These are phyloP conservation scores for Eleusine coracana DNA, from an alignment of 176 grass and related monocot genomes.

Conservation along the genomic window DNA sequence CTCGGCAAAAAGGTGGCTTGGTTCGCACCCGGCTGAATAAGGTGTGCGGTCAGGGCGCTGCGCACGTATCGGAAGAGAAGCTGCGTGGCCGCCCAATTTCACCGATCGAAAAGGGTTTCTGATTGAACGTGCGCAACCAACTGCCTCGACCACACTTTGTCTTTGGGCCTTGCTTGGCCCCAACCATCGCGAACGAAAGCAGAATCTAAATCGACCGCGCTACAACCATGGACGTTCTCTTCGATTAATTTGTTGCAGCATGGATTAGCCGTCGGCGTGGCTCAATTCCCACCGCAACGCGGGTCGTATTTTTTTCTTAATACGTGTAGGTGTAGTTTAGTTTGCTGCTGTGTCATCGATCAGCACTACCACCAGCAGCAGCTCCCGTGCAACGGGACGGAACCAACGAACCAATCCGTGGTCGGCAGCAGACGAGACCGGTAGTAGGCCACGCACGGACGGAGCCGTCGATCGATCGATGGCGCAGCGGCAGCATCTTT, in stretches of 20 bases:
- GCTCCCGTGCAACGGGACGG: background rate
- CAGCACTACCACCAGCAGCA: background rate
- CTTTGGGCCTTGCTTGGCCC: background rate
- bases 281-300: background rate
- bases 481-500: background rate
- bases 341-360: background rate
- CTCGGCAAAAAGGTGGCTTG: background rate
- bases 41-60: background rate
- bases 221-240: background rate
- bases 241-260: background rate
- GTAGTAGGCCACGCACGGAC: conserved; percentile 6
- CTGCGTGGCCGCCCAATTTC: background rate
- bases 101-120: background rate
- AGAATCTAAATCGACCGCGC: background rate
- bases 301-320: background rate
- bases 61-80: background rate
- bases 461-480: background rate
- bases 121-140: background rate
- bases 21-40: background rate
- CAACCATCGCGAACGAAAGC: background rate
- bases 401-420: background rate
- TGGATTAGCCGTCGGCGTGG: background rate
- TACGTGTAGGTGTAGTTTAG: too few relatives aligned
- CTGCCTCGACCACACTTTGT: background rate
- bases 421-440: background rate